Percentiles rank a stretch among this genome's conserved stretches.
Evolutionary conservation across 2,329 filamentous ascomycete genomes (phyloP).

Genomic region (Alternaria atra): DNA sequence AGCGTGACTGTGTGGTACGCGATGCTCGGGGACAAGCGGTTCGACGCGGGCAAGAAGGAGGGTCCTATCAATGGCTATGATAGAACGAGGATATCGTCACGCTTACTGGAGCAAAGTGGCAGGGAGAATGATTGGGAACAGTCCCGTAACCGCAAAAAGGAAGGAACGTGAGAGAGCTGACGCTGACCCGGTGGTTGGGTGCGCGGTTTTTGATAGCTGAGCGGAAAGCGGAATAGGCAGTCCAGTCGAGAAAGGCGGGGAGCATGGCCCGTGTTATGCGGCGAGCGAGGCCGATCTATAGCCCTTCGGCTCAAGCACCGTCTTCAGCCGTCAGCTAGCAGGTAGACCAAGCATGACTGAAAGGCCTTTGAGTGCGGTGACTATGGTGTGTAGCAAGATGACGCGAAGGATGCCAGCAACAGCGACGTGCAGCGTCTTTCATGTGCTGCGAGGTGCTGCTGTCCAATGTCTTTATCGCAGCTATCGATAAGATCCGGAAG

Average conservation of each 20-base stretch:
- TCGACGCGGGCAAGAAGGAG: constrained; percentile 25
- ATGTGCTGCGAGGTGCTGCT: constrained; percentile 9
- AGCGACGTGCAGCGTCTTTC: not conserved
- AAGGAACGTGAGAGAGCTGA: constrained; percentile 17
- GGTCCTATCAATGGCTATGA: constrained; percentile 8
- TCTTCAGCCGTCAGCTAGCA: constrained; percentile 5
- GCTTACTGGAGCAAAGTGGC: constrained; percentile 15
- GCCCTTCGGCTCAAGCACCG: constrained; percentile 3
- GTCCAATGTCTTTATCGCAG: constrained; percentile 26
- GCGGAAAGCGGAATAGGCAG: constrained; percentile 16
- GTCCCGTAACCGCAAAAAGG: constrained; percentile 10
- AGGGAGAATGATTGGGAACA: constrained; percentile 2
- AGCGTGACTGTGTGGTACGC: constrained; percentile 10
- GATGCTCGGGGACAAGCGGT: constrained; percentile 12
- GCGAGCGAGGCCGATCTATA: constrained; percentile 9
- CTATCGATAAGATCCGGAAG: constrained; percentile 5
- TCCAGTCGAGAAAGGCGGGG: constrained; percentile 33
- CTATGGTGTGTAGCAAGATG: constrained; percentile 7
- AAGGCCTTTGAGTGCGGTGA: not conserved
- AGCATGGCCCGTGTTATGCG: constrained; percentile 27
- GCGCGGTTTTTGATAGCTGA: constrained; percentile 34
- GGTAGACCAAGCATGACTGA: not conserved
- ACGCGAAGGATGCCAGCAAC: constrained; percentile 11
- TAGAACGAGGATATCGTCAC: constrained; percentile 1
- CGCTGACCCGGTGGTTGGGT: constrained; percentile 34